Conservation (phyloP, 2,329 filamentous ascomycete genomes). For the Venturia effusa region DNA sequence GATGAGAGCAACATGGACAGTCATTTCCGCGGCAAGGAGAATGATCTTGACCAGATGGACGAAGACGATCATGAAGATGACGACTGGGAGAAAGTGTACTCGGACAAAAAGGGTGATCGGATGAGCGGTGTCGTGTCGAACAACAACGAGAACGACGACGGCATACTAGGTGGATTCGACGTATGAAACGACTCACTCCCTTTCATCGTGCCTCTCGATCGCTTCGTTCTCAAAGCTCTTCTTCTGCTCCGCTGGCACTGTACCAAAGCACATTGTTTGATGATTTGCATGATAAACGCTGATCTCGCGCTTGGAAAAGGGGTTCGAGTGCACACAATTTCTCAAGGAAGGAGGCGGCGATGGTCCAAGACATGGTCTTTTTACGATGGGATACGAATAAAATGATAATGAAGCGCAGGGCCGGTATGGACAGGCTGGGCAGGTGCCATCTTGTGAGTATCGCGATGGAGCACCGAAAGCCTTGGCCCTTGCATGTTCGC, state of each 20-base stretch:
- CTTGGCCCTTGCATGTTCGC: background rate
- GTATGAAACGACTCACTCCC: conserved; percentile 14
- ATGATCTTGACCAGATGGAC: conserved; percentile 34
- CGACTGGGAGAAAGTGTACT: conserved; percentile 26
- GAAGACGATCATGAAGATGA: conserved; percentile 31
- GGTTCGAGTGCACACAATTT: background rate
- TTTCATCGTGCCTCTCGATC: background rate
- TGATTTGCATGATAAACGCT: background rate
- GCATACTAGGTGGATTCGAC: conserved; percentile 35
- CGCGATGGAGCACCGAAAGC: background rate
- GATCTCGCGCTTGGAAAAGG: background rate
- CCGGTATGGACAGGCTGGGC: background rate
- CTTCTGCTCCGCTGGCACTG: background rate
- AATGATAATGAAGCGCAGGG: background rate
- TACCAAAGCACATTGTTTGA: background rate
- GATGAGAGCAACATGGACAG: conserved; percentile 92
- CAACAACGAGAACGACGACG: conserved; percentile 33
- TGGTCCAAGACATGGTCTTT: background rate
- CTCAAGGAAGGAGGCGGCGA: background rate
- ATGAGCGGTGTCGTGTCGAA: conserved; percentile 37
- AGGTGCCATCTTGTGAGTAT: background rate
- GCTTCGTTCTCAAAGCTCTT: background rate
- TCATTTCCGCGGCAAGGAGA: conserved; percentile 46
- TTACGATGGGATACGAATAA: background rate
- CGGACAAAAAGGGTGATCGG: conserved; percentile 32